phyloP scores from a whole-genome alignment of 225 moss, liverwort and hornwort genomes.

The Physcomitrellopsis africana region DNA sequence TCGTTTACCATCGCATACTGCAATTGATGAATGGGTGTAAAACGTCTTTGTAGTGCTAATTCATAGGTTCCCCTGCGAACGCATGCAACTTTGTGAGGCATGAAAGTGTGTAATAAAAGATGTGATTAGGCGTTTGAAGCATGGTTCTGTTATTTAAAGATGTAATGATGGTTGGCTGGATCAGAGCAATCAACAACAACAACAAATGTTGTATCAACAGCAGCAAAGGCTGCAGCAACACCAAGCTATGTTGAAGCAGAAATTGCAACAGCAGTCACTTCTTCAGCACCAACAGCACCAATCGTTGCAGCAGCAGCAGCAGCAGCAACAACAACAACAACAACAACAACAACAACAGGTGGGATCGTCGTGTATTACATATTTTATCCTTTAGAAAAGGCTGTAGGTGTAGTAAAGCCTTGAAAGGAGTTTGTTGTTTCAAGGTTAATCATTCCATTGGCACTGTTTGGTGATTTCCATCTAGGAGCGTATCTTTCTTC shows the following conservation, averaged over 20 bases:
- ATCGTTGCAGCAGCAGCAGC: slow-evolving; percentile 65
- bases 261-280: slow-evolving; percentile 51
- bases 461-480: too few species aligned
- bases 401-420: too few species aligned
- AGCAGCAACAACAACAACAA: too few species aligned
- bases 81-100: not conserved
- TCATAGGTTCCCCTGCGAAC: not conserved
- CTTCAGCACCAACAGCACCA: slow-evolving; percentile 64
- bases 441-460: too few species aligned
- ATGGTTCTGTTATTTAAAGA: slow-evolving; percentile 14
- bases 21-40: not conserved
- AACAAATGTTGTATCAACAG: slow-evolving; percentile 57
- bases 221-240: slow-evolving; percentile 41
- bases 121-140: slow-evolving; percentile 16
- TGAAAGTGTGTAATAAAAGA: slow-evolving; percentile 2
- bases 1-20: not conserved
- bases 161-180: slow-evolving; percentile 27
- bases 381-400: not conserved
- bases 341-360: slow-evolving; percentile 67
- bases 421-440: too few species aligned
- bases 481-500: too few species aligned
- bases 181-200: slow-evolving; percentile 62
- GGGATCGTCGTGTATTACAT: slow-evolving; percentile 3
- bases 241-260: slow-evolving; percentile 42
- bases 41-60: not conserved